Evolutionary conservation across 495 filamentous ascomycete genomes (phyloP), one percentile per base, ranked within the genome.

Genomic region (Aspergillus hancockii): DNA sequence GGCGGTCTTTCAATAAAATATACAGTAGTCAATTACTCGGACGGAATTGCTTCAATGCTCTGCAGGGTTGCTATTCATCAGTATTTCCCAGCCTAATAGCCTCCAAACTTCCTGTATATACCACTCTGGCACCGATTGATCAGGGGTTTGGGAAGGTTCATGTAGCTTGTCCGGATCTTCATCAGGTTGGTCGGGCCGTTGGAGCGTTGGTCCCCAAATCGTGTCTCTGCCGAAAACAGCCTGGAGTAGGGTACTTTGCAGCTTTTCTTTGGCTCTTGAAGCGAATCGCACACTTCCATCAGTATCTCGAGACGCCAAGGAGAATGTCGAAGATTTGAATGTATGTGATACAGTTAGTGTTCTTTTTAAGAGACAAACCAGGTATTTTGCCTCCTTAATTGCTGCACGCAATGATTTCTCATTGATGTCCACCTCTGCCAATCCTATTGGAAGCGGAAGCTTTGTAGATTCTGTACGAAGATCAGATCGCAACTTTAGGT

Each of bases 41-140:
- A 31, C 8, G 16, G 16, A 16, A 14, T 40, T 18, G 12, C 23
- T 36, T 51, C 46, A 18, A 19, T n/a, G 49, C 32, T 55, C 19
- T 4, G 52, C 55, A 46, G 14, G n/a, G 8, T 49, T 25, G 21
- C 18, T 52, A 16, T 53, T 60, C 30, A 36, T 57, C 52, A 80
- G 32, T 49, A 77, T 22, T 49, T 83, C 77, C 79, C 79, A 83
- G 7, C 81, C 80, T 0, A 83, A 52, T 16, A 83, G 60, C n/a
- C 67, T 63, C 79, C 79, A 83, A n/a, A 81, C 58, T 49, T 77
- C 71, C 49, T 77, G 70, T 3, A 72, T 65, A 59, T 81, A 77
- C 79, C 79, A 83, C 14, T 82, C 77, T 1, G 73, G 21, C 31
- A 67, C 69, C 0, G 54, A 34, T n/a, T 62, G 38, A 13, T 69